Percentiles rank a stretch among this genome's conserved stretches.
Evolutionary conservation across 768 basidiomycete genomes (phyloP).

Genomic region (Lyophyllum shimeji): DNA sequence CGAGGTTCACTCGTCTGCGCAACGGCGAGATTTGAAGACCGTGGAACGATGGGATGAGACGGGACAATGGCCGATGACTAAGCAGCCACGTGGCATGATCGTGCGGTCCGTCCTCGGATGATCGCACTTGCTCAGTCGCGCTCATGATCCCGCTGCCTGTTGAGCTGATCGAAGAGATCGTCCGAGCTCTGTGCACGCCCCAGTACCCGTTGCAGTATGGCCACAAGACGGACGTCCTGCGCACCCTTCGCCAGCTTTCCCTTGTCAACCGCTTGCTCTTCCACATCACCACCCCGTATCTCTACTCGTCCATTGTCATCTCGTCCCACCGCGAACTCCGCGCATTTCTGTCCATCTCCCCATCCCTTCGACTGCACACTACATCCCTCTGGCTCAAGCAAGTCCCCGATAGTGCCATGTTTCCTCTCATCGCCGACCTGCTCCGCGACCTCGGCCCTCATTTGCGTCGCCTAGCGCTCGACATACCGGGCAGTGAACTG

Average conservation of each 20-base stretch:
- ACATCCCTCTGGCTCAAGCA: constrained; percentile 10
- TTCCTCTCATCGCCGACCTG: constrained; percentile 6
- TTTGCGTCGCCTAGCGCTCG: constrained; percentile 14
- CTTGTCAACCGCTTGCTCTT: constrained; percentile 8
- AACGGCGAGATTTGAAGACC: too few species aligned
- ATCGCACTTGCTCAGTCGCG: neutral
- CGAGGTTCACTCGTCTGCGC: constrained; percentile 1
- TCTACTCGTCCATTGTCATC: constrained; percentile 16
- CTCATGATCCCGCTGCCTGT: constrained; percentile 12
- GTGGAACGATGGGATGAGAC: neutral
- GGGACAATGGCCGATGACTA: neutral
- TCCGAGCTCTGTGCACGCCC: constrained; percentile 4
- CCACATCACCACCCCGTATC: constrained; percentile 6
- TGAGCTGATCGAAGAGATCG: constrained; percentile 15
- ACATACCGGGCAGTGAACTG: constrained; percentile 9
- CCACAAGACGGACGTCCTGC: constrained; percentile 9
- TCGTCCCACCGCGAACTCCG: constrained; percentile 4
- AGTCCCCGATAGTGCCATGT: constrained; percentile 1
- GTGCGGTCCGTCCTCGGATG: neutral
- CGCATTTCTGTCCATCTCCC: constrained; percentile 5
- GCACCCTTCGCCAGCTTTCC: constrained; percentile 10
- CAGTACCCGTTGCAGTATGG: constrained; percentile 11
- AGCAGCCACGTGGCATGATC: neutral
- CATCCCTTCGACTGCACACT: constrained; percentile 1
- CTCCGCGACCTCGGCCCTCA: constrained; percentile 7